Evolutionary conservation across 2,329 filamentous ascomycete genomes (phyloP), one percentile per base, ranked within the genome.

Genomic region (Didymella keratinophila): DNA sequence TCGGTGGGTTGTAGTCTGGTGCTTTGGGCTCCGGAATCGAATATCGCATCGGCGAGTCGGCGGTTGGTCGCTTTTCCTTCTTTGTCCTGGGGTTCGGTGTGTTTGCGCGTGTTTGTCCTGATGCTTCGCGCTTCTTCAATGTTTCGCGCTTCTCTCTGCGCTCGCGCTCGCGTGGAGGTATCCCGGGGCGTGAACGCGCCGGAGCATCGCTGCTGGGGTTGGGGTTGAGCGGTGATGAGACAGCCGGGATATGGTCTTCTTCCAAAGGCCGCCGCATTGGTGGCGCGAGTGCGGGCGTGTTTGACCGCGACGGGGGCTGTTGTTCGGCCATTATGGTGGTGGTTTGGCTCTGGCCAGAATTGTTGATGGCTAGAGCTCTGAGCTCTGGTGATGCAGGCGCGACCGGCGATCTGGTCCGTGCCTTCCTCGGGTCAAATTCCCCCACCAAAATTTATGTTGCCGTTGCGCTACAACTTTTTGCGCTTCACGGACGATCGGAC

Each of bases 191-290:
- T 25, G 79, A 77, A 25, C 85, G 76, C 52, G 72, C 65, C 20
- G 72, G 70, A 14, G 66, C 34, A 81, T 80, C 85, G 62, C 27
- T 36, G 43, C 42, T 51, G 27, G 83, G 82, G 80, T 80, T 86
- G 59, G 83, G 82, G 67, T 93, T 93, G 61, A 93, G 84, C 27
- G 90, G 90, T 11, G 90, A 93, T 2, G 90, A 87, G 2, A 92
- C 82, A 12, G 87, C 83, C 4, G 90, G 90, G 60, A 84, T 84
- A 75, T 93, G 87, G 71, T 86, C 86, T 68, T 91, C 89, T 60
- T 90, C 88, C 28, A 89, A 81, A 21, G 81, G 79, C 58, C 88
- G 87, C 70, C 90, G 90, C 71, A 89, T 84, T 3, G 87, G 86
- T 23, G 71, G 71, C 28, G 71, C 69, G 21, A 72, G 60, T 10